Conservation (phyloP, 2,329 filamentous ascomycete genomes). For the Fusarium chaquense region DNA sequence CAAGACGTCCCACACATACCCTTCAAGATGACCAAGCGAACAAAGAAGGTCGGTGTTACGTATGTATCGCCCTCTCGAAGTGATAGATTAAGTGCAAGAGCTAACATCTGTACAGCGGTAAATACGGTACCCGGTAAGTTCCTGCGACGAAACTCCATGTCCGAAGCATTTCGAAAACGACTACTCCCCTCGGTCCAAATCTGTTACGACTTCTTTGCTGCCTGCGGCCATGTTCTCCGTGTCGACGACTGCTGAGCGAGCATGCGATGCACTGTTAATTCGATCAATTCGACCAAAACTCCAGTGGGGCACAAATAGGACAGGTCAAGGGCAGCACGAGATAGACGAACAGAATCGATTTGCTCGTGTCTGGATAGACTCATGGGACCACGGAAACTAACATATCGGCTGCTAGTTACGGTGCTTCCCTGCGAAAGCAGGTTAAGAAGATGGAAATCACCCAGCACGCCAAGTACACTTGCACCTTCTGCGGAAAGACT, state of each 20-base stretch:
- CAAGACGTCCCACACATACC: constrained; percentile 54
- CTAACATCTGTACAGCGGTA: constrained; percentile 65
- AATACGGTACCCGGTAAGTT: constrained; percentile 95
- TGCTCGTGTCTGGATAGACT: constrained; percentile 10
- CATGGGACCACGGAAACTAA: constrained; percentile 46
- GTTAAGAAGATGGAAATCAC: constrained; percentile 99
- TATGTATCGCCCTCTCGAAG: constrained; percentile 50
- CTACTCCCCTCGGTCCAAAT: constrained; percentile 16
- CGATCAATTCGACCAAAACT: constrained; percentile 3
- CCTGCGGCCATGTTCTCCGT: not conserved
- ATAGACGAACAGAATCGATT: constrained; percentile 9
- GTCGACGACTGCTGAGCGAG: constrained; percentile 11
- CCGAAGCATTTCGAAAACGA: constrained; percentile 39
- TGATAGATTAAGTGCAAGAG: constrained; percentile 29
- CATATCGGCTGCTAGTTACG: constrained; percentile 74
- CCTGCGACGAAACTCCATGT: constrained; percentile 35
- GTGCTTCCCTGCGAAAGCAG: constrained; percentile 98
- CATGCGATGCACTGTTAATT: constrained; percentile 4
- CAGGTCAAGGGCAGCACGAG: constrained; percentile 18
- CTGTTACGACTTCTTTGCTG: constrained; percentile 26
- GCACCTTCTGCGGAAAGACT: constrained; percentile 99
- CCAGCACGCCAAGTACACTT: constrained; percentile 96
- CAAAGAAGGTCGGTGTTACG: constrained; percentile 97
- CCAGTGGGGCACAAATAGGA: constrained; percentile 7
- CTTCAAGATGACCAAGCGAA: constrained; percentile 92